Evolutionary conservation across 805 yeast genomes (phyloP), one percentile per base, ranked within the genome.

Genomic region (Starmerella gropengiesseri): DNA sequence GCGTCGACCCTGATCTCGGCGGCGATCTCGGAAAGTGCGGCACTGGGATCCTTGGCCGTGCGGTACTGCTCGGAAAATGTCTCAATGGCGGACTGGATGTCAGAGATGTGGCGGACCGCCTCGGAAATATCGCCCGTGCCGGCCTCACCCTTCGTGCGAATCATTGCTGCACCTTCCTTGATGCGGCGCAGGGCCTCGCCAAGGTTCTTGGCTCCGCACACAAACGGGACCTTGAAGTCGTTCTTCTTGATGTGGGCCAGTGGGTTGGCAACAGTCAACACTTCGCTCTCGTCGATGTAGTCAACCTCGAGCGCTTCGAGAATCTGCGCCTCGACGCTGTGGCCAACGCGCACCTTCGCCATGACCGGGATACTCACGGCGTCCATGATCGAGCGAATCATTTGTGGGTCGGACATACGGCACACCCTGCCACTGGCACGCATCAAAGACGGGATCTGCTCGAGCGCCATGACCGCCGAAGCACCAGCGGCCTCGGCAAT

Each of bases 311-410:
- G 65, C 16, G 75, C 75, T 61, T 82, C 77, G 52, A 81, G 68
- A 41, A 81, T 69, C 64, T 80, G 85, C 14, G 91, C 89, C 64
- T 82, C 93, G 31, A 80, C 87, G 52, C 71, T 66, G 61, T 81
- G 93, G 22, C 93, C 93, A 54, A 82, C 81, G 59, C 93, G 71
- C 56, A 80, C 78, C 62, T 81, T 81, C 44, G 93, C 93, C 91
- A 82, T 82, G 40, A 81, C 89, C 17, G 66, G 69, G 44, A 64
- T 64, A 23, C 65, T 59, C 16, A 65, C 69, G 19, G 79, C 71
- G 3, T 67, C 74, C 83, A 78, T 78, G 60, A 81, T 82, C 16
- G 71, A 77, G 57, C 71, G 67, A 61, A 82, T 78, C 82, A 82
- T 75, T 52, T 77, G 66, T 2, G 93, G 93, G 58, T 82, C 93